Evolutionary conservation across 192 early-diverging fungal genomes (phyloP).

Genomic region (Coemansia sp.): DNA sequence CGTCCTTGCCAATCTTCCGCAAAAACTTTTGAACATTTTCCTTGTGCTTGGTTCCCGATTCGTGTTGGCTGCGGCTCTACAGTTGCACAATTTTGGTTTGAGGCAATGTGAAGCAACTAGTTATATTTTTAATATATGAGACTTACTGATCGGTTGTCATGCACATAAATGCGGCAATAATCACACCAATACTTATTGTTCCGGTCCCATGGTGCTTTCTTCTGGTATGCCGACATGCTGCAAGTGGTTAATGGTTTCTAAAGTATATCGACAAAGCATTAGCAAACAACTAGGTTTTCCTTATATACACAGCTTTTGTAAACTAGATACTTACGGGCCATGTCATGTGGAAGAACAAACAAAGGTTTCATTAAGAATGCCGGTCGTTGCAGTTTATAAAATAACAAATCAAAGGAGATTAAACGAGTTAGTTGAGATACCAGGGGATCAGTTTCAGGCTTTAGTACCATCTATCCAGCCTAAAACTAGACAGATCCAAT

Average conservation of each 20-base stretch:
- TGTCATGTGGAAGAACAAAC: no score
- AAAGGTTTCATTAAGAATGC: not conserved
- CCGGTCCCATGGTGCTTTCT: constrained; percentile 49
- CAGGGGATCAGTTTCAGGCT: not conserved
- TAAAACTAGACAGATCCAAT: constrained; percentile 45
- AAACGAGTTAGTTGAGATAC: not conserved
- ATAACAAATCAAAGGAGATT: not conserved
- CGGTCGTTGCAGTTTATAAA: not conserved
- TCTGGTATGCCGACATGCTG: constrained; percentile 25
- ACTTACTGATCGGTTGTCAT: constrained; percentile 77
- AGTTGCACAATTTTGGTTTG: not conserved
- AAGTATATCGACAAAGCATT: not conserved
- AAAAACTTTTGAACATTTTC: constrained; percentile 78
- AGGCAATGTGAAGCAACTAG: not conserved
- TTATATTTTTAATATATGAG: constrained; percentile 6
- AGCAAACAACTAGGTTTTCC: no score
- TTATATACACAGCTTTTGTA: no score
- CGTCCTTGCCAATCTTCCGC: constrained; percentile 61
- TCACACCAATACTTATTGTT: constrained; percentile 81
- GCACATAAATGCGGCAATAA: constrained; percentile 80
- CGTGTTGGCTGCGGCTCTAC: constrained; percentile 70
- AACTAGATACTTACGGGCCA: no score
- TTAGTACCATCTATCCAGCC: constrained; percentile 38
- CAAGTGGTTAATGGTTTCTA: not conserved
- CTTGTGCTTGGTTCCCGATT: constrained; percentile 77